phyloP scores from a whole-genome alignment of 306 rosid genomes.

The Amphicarpaea edgeworthii region DNA sequence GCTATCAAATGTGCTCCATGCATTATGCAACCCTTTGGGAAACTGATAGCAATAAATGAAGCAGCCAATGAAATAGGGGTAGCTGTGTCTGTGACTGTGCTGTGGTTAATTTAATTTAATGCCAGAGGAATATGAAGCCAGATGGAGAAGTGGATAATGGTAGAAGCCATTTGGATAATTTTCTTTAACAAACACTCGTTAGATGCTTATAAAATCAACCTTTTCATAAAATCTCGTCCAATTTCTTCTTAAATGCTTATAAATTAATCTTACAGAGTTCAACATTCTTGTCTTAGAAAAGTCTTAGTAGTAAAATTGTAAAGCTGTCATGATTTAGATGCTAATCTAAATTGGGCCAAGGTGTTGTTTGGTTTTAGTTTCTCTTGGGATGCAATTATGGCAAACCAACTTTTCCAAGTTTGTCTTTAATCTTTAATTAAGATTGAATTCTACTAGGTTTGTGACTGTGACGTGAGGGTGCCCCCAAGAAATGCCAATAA shows the following conservation, averaged over 20 bases:
- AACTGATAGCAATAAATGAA: conserved; percentile 61
- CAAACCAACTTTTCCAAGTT: not conserved
- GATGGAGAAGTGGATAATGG: not conserved
- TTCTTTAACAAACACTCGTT: not conserved
- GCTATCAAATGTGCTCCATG: not conserved
- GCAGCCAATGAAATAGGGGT: conserved; percentile 73
- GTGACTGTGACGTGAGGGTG: conserved; percentile 55
- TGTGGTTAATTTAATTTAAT: not conserved
- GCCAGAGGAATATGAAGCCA: not conserved
- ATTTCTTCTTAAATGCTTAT: too few relatives aligned
- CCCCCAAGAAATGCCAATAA: conserved; percentile 69
- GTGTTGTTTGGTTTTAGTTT: not conserved
- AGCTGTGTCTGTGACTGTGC: conserved; percentile 52
- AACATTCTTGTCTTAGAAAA: not conserved
- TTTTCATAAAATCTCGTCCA: not conserved
- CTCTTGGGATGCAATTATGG: not conserved
- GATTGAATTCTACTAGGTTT: conserved; percentile 45
- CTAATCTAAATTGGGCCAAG: conserved; percentile 12
- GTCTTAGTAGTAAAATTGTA: not conserved
- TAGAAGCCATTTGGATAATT: not conserved
- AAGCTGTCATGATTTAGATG: not conserved
- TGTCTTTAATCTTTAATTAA: not conserved
- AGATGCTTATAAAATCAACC: not conserved
- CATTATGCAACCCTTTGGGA: not conserved
- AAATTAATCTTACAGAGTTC: not conserved